Conservation (phyloP, 202 grass and related monocot species). For the Dendrocalamus latiflorus region DNA sequence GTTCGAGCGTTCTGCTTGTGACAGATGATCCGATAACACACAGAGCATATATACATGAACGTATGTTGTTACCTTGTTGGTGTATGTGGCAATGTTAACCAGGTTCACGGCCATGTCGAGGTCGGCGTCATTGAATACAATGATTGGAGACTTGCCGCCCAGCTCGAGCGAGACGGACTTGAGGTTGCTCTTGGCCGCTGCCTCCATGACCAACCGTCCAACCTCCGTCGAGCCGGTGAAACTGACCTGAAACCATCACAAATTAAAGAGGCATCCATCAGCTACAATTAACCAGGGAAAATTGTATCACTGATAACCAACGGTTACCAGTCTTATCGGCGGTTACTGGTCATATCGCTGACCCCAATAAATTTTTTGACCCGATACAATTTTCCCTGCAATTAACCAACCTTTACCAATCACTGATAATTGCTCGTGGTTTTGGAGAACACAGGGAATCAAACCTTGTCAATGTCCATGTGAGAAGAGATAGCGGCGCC, state of each 20-base stretch:
- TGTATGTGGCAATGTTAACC: constrained; percentile 54
- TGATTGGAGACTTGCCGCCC: constrained; percentile 72
- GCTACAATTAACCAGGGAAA: neutral
- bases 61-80: constrained; percentile 55
- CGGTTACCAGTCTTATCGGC: too few relatives aligned
- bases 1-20: neutral
- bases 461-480: constrained; percentile 72
- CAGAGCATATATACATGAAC: neutral
- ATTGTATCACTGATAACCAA: too few relatives aligned
- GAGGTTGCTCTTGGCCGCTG: constrained; percentile 74
- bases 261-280: neutral
- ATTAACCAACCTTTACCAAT: neutral
- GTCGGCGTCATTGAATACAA: constrained; percentile 77
- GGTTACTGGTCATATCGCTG: too few relatives aligned
- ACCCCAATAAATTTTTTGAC: too few relatives aligned
- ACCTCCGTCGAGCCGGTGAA: constrained; percentile 81
- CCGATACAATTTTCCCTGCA: too few relatives aligned
- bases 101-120: constrained; percentile 71
- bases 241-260: constrained; percentile 44
- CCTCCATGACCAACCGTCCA: constrained; percentile 65
- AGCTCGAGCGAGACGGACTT: constrained; percentile 84
- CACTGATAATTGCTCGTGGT: neutral
- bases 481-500: constrained; percentile 64
- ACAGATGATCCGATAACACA: neutral
- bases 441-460: neutral